Evolutionary conservation across 78 protist species (phyloP).

Genomic region (Dictyostelium discoideum): dicty_2.7 NC_007089.4:1115501-1116000

Average conservation of each 20-base stretch:
- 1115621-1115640: not conserved
- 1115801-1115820: not conserved
- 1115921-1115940: not conserved
- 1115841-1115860: not conserved
- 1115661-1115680: not conserved
- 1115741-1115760: no score
- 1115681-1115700: no score
- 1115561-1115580: not conserved
- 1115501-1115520: not conserved
- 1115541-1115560: not conserved
- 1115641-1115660: not conserved
- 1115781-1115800: not conserved
- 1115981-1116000: not conserved
- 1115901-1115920: constrained; percentile 18
- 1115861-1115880: not conserved
- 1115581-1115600: not conserved
- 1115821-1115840: no score
- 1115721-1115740: not conserved
- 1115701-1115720: not conserved
- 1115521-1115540: not conserved
- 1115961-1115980: not conserved
- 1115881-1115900: not conserved
- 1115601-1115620: constrained; percentile 8
- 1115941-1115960: not conserved
- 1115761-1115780: not conserved